Evolutionary conservation across 1,284 basidiomycete genomes (phyloP), one percentile per base, ranked within the genome.

Genomic region (Vanrija sp.): DNA sequence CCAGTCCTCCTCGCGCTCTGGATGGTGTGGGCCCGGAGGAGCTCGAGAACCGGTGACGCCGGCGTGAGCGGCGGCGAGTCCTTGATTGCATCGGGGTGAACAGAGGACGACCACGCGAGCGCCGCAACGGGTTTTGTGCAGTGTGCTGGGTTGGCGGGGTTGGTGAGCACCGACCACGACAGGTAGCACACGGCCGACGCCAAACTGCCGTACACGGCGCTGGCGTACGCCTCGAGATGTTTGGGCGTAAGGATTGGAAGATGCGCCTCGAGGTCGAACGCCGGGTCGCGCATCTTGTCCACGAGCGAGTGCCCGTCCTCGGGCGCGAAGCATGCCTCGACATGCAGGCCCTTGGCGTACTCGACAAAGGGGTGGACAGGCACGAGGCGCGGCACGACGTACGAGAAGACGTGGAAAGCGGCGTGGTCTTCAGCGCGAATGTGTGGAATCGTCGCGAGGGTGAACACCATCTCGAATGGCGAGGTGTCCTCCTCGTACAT

Each of bases 101-200:
- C 41, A 24, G 23, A 18, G 37, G 45, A 35, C 0, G 59, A 45
- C 62, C 63, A 61, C 3, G 42, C 24, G 15, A 60, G 49, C 2
- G 52, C 43, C 6, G 60, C 52, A 15, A 65, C 57, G 1, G 67
- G 67, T 16, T 54, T 27, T 7, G 42, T 20, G 9, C 57, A 12
- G 36, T 53, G 25, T 20, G 27, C 10, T 15, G 53, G 2, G 42
- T 19, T 23, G 52, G 19, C 16, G 12, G 49, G 41, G 31, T 31
- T 31, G 7, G 57, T 41, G 1, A 69, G 56, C 9, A 69, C 53
- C 5, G 72, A 69, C 74, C 76, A 79, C 15, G 76, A 67, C 27
- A 77, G 65, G 54, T 76, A 73, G 45, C 76, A 75, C 51, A 76
- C 75, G 31, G 77, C 70, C 24, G 75, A 65, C 7, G 76, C 77